These are phyloP conservation scores for Blastobotrys persicus DNA, from an alignment of 1,139 yeast genomes.

Conservation along the genomic window DNA sequence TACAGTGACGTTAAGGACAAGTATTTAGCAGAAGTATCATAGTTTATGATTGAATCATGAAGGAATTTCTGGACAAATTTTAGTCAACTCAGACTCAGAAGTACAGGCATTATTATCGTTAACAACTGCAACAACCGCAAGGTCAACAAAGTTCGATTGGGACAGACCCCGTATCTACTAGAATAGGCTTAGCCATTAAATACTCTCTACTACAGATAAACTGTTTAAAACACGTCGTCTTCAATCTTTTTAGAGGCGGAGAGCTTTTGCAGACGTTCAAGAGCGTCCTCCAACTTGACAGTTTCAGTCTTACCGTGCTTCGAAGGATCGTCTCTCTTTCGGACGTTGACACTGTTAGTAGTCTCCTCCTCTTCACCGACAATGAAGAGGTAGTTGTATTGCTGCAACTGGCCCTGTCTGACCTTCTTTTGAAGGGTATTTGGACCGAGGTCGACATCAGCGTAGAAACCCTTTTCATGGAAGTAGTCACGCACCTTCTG, in stretches of 20 bases:
- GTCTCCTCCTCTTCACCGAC: constrained; percentile 93
- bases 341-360: constrained; percentile 76
- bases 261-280: constrained; percentile 54
- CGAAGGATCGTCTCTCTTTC: constrained; percentile 88
- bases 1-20: constrained; percentile 49
- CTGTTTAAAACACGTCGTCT: constrained; percentile 24
- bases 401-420: constrained; percentile 89
- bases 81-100: too few relatives aligned
- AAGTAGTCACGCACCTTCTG: constrained; percentile 68
- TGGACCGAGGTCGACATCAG: constrained; percentile 90
- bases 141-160: too few relatives aligned
- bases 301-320: constrained; percentile 88
- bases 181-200: constrained; percentile 3
- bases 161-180: constrained; percentile 27
- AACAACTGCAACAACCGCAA: background rate
- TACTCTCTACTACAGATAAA: background rate
- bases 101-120: background rate
- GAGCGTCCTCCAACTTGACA: constrained; percentile 64
- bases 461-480: constrained; percentile 71
- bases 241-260: constrained; percentile 21
- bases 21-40: constrained; percentile 21
- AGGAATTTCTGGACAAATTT: too few relatives aligned
- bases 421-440: constrained; percentile 96
- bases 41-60: too few relatives aligned
- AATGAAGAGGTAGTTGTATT: constrained; percentile 89